Evolutionary conservation across 2,329 filamentous ascomycete genomes (phyloP), one percentile per base, ranked within the genome.

Genomic region (Arthrobotrys conoides): DNA sequence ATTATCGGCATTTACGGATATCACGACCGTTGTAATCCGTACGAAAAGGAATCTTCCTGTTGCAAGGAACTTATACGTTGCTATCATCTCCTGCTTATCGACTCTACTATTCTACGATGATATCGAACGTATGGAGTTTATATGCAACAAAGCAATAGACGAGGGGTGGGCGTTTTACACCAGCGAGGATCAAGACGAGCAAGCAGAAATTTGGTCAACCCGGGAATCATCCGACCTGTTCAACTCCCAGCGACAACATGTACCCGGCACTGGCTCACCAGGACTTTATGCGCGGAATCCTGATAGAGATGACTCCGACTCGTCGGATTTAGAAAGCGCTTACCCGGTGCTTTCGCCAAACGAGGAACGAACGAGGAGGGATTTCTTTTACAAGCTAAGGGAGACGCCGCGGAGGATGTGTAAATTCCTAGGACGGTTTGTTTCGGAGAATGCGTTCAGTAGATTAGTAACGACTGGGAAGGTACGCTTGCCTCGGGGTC

Each of bases 61-160:
- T 6, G 38, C 51, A 38, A 59, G 20, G 8, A 73, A 73, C 12
- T 5, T 73, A 2, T 73, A 46, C 20, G 27, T 61, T 8, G 61
- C 51, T 4, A 61, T 53, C 12, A 1, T 73, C 4, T 27, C 33
- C 5, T 6, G 6, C 0, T 14, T 73, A 9, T 49, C 51, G 16
- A 20, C 10, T 5, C 33, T 46, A 1, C 41, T 24, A 0, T 67
- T 22, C 27, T 73, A 67, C 16, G 20, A 51, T 5, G 10, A 51
- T 16, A 14, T 51, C 8, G 48, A 24, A 20, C 48, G 12, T 14
- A 16, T 41, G 16, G 38, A 14, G 3, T 16, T 41, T 12, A 1
- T 1, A 41, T 41, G 38, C 12, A 3, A 10, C 12, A 38, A 8
- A n/a, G n/a, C n/a, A n/a, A n/a, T n/a, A n/a, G n/a, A n/a, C 10